Evolutionary conservation across 1,284 basidiomycete species (phyloP).

Genomic region (Cutaneotrichosporon spelunceum): DNA sequence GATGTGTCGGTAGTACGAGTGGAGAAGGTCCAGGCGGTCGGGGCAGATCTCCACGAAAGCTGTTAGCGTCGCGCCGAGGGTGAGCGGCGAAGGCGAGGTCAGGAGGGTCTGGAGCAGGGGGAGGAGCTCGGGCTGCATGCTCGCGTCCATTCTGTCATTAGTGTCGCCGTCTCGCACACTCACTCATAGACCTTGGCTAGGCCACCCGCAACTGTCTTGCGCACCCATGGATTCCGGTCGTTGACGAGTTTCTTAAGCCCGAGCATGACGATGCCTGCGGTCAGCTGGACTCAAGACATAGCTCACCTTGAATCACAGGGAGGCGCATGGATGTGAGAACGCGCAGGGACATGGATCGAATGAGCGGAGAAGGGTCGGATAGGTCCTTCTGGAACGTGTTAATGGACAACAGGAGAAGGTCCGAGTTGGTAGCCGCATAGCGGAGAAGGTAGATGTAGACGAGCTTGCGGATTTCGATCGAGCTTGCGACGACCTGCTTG

Average conservation of each 20-base stretch:
- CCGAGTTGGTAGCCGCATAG: slow-evolving; percentile 87
- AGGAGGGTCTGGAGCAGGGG: slow-evolving; percentile 71
- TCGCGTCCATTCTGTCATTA: slow-evolving; percentile 64
- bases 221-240: slow-evolving; percentile 88
- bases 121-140: slow-evolving; percentile 69
- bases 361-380: slow-evolving; percentile 84
- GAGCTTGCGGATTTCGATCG: slow-evolving; percentile 91
- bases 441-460: slow-evolving; percentile 96
- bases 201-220: slow-evolving; percentile 85
- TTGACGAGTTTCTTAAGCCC: slow-evolving; percentile 86
- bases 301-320: slow-evolving; percentile 68
- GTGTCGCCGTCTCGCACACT: slow-evolving; percentile 37
- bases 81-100: slow-evolving; percentile 77
- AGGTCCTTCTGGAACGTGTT: slow-evolving; percentile 99
- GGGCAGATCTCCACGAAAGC: slow-evolving; percentile 83
- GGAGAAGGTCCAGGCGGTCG: slow-evolving; percentile 77
- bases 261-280: slow-evolving; percentile 67
- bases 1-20: slow-evolving; percentile 80
- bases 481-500: slow-evolving; percentile 84
- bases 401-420: slow-evolving; percentile 91
- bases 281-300: not conserved
- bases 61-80: slow-evolving; percentile 77
- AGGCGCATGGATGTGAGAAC: slow-evolving; percentile 89
- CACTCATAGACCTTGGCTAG: slow-evolving; percentile 82
- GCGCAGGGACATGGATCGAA: slow-evolving; percentile 88